A percentile compares a stretch with the other conserved stretches of the same genome.
Conservation (phyloP, 2,329 filamentous ascomycete species). For the Apiospora marii region DNA sequence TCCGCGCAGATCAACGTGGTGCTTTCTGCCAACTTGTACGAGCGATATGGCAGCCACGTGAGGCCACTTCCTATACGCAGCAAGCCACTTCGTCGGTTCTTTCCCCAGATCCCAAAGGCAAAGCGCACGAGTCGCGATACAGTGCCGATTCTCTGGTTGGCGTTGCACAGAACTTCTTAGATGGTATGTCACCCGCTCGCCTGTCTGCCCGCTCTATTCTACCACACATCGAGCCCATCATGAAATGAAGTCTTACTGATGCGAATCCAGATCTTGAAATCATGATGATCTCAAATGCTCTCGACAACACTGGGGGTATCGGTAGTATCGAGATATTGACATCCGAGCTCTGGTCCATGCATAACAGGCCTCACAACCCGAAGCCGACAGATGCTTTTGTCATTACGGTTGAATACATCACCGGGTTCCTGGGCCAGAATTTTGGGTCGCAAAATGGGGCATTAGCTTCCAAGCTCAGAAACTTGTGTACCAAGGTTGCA, state of each 20-base stretch:
- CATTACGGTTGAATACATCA: constrained; percentile 46
- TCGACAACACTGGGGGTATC: constrained; percentile 24
- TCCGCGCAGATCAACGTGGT: constrained; percentile 47
- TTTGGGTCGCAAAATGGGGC: constrained; percentile 41
- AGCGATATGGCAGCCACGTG: constrained; percentile 57
- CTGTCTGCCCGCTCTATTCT: no score
- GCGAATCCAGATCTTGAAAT: constrained; percentile 54
- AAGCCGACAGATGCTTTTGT: constrained; percentile 43
- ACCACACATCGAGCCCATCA: no score
- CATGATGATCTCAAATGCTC: constrained; percentile 45
- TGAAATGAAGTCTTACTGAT: background rate
- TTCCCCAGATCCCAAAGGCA: constrained; percentile 50
- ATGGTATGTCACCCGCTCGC: constrained; percentile 49
- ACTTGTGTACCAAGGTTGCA: constrained; percentile 46
- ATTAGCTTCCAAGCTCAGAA: constrained; percentile 45
- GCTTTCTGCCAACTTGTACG: constrained; percentile 54
- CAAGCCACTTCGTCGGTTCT: constrained; percentile 31
- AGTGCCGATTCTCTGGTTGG: constrained; percentile 48
- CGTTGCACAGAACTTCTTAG: constrained; percentile 57
- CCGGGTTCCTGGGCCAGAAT: constrained; percentile 45
- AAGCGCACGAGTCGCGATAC: constrained; percentile 43
- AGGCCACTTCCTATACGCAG: constrained; percentile 38
- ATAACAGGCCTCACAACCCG: constrained; percentile 41
- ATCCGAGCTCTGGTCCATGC: constrained; percentile 53
- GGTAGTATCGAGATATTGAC: constrained; percentile 34